Base-by-base conservation (phyloP, 805 yeast species). In the Candida bentonensis region DNA sequence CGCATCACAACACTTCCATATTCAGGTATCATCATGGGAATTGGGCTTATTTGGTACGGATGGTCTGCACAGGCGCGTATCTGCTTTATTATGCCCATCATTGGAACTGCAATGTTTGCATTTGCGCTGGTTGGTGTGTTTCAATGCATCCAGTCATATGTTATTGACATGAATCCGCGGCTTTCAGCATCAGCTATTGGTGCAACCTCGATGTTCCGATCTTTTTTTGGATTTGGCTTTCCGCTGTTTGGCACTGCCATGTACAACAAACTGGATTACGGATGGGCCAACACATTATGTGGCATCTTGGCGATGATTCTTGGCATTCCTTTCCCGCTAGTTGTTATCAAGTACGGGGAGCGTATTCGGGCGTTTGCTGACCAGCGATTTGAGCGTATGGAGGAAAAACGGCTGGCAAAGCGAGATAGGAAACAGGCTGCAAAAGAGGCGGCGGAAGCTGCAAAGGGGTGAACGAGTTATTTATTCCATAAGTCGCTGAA, bases 151-250 rank as follows among this genome's bases (percentile, higher is more conserved):
- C 79, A 78, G 51, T 72, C 73, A 50, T 82, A 82, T 53, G 63
- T 82, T 51, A 79, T 82, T 41, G 87, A 82, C 50, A 74, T 79
- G 68, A 80, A 78, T 55, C 76, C 82, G 23, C 64, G 73, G 44
- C 78, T 71, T 51, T 74, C 86, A 0, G 87, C 87, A 0, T 72
- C 80, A n/a, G 72, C 81, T 0, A 69, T 76, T 25, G 81, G 81
- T 0, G 81, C 85, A 0, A 82, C 81, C 2, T 76, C 85, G 0
- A 71, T 80, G 48, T 72, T 77, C 53, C 66, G 92, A 53, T 76
- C 85, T 3, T 57, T 72, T 39, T 70, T 81, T 53, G 89, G 88
- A 1, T 81, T 78, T 44, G 66, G 73, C 9, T 79, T 82, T 63
- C 92, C 87, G 4, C 61, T 79, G 36, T 77, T 78, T 58, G 82